Base-by-base conservation (phyloP, 164 flowering plant genomes). In the Liquidambar formosana region DNA sequence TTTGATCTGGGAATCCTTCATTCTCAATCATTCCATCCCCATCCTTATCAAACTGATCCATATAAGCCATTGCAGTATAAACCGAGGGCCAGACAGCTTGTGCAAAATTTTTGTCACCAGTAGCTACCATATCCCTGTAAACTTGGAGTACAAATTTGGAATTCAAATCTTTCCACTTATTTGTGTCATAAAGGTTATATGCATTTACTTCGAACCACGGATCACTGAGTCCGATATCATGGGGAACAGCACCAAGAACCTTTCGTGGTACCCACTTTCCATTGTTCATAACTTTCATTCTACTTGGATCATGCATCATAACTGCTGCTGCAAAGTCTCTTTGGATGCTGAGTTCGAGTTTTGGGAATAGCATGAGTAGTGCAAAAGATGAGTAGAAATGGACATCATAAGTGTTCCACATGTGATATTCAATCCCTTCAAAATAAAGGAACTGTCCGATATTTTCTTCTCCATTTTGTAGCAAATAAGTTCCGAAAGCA, bases 341-440 rank as follows among this genome's bases (percentile, higher is more conserved):
- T 72, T 94, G 97, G 72, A 94, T 82, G 71, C 94, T 89, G 54
- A 94, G 91, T 73, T 92, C 86, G 45, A 94, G 85, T 76, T 94
- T 83, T 1, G 97, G 99, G 78, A 89, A 94, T 23, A 89, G 80
- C 84, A 82, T 81, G 66, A 89, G 48, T 38, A 94, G 71, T 1
- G 99, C 85, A 76, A 89, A 94, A 18, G 98, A 94, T 10, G 98
- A 82, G 70, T 94, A 94, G 77, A 94, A 94, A 70, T 90, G 97
- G 45, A 94, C 99, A 67, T 94, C 99, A 73, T 92, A 91, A 27
- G 99, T 92, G 78, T 92, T 90, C 97, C 95, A 92, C 99, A 94
- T 92, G 53, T 53, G 86, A 73, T 92, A 94, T 70, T 94, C 97
- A 15, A 86, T 77, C 51, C 99, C 99, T 80, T 94, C 99, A 15